Base-by-base conservation (phyloP, 805 yeast genomes). In the Ogataea parapolymorpha region DNA sequence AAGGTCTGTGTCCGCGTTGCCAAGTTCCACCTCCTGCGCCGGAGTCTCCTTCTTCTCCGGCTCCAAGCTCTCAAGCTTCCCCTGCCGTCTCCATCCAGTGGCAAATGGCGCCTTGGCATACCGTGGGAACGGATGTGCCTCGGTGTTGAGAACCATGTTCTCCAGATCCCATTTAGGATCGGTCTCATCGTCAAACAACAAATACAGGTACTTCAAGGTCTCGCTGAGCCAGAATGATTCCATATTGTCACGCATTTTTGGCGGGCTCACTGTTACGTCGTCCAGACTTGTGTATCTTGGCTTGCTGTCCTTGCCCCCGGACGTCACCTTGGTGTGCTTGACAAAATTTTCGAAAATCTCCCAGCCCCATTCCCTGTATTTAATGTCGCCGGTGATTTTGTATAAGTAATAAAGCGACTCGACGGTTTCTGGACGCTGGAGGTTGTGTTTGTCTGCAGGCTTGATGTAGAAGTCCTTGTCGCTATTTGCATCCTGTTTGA, bases 161-260 rank as follows among this genome's bases (percentile, higher is more conserved):
- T 76, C 77, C 51, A 89, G 66, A 23, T 90, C 88, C 48, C 85
- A 64, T 41, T 78, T 71, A 47, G 74, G 69, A 13, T 71, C 71
- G 10, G 52, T 41, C 51, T 79, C 80, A 44, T 80, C 85, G 49
- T 85, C 93, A 63, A 88, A 88, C 48, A 88, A 63, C 22, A 90
- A 62, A 55, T 81, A 90, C 11, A 90, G 65, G 56, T 90, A 90
- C 63, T 90, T 90, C 58, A 90, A 72, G 3, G 97, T 90, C 61
- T 90, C 96, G 2, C 96, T 90, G 37, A 86, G 71, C 97, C 97
- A 90, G 70, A 87, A 88, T 15, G 95, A 82, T 63, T 89, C 96
- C 78, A 85, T 77, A 56, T 85, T 86, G 62, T 90, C 93, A 39
- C 73, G 64, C 46, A 59, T 61, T 15, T 58, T 55, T n/a, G 56